Percentiles rank a stretch among this genome's conserved stretches.
Conservation (phyloP, 345 rosid species). For the Combretum micranthum region DNA sequence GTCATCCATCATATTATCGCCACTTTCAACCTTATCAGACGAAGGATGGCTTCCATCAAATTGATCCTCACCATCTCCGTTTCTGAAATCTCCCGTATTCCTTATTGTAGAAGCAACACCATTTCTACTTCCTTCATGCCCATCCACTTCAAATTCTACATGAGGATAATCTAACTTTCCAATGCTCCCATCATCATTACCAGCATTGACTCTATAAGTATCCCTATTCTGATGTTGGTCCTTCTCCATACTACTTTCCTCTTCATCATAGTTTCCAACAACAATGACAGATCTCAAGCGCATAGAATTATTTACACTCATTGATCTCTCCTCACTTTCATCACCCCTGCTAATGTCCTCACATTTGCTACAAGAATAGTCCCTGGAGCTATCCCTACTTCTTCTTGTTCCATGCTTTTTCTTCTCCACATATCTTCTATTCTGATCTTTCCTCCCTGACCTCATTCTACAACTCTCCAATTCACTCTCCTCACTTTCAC, state of each 20-base stretch:
- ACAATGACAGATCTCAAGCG: constrained; percentile 58
- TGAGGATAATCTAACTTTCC: constrained; percentile 21
- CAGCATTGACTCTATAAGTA: constrained; percentile 41
- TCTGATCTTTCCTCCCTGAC: constrained; percentile 24
- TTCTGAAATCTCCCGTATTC: not conserved
- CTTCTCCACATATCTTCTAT: constrained; percentile 16
- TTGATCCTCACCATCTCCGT: constrained; percentile 4
- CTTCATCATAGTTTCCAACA: constrained; percentile 19
- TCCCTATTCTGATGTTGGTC: constrained; percentile 44
- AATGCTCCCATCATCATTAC: constrained; percentile 27
- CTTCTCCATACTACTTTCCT: constrained; percentile 13
- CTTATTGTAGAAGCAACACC: constrained; percentile 15
- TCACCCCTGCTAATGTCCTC: constrained; percentile 20
- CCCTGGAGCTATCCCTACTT: constrained; percentile 29
- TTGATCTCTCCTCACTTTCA: constrained; percentile 26
- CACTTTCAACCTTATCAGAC: constrained; percentile 15
- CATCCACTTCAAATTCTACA: constrained; percentile 17
- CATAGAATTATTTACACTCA: constrained; percentile 22
- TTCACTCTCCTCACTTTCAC: constrained; percentile 34
- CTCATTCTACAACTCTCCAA: constrained; percentile 27
- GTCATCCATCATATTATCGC: constrained; percentile 13
- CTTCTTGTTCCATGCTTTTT: constrained; percentile 13
- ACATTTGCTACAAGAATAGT: constrained; percentile 19
- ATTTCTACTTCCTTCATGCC: constrained; percentile 22
- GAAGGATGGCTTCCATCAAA: constrained; percentile 14